A percentile compares a stretch with the other conserved stretches of the same genome.
phyloP scores from a whole-genome alignment of 2,329 filamentous ascomycete genomes.

The Bipolaris victoriae region DNA sequence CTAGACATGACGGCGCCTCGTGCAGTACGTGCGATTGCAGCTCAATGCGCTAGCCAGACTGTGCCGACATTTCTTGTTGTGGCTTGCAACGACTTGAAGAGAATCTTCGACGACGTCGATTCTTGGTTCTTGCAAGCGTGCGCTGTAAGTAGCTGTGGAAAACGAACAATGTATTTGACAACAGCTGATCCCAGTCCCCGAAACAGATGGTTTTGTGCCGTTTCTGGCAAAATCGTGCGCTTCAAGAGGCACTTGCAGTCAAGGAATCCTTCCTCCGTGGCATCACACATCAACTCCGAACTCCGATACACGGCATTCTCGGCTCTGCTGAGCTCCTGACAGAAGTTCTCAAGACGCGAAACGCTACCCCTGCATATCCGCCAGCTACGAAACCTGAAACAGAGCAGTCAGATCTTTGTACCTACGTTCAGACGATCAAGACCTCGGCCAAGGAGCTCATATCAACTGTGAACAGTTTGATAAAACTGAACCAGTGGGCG shows the following conservation, averaged over 20 bases:
- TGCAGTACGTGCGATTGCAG: conserved; percentile 49
- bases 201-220: conserved; percentile 44
- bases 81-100: conserved; percentile 50
- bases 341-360: conserved; percentile 48
- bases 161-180: not conserved
- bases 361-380: conserved; percentile 22
- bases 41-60: conserved; percentile 44
- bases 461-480: conserved; percentile 54
- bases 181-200: not conserved
- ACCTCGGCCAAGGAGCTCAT: conserved; percentile 53
- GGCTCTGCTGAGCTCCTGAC: conserved; percentile 51
- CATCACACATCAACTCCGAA: conserved; percentile 57
- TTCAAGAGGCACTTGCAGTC: conserved; percentile 52
- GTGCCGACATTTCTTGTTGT: conserved; percentile 48
- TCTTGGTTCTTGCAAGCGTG: conserved; percentile 55
- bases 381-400: conserved; percentile 20
- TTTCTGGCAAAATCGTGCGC: conserved; percentile 47
- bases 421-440: conserved; percentile 48
- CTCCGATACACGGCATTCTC: conserved; percentile 57
- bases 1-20: conserved; percentile 30
- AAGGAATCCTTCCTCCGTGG: conserved; percentile 56
- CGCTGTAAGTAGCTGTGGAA: conserved; percentile 24
- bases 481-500: conserved; percentile 53
- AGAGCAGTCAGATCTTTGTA: conserved; percentile 27
- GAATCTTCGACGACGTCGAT: conserved; percentile 57